phyloP scores from a whole-genome alignment of 768 basidiomycete species.

The Kwoniella sp. region DNA sequence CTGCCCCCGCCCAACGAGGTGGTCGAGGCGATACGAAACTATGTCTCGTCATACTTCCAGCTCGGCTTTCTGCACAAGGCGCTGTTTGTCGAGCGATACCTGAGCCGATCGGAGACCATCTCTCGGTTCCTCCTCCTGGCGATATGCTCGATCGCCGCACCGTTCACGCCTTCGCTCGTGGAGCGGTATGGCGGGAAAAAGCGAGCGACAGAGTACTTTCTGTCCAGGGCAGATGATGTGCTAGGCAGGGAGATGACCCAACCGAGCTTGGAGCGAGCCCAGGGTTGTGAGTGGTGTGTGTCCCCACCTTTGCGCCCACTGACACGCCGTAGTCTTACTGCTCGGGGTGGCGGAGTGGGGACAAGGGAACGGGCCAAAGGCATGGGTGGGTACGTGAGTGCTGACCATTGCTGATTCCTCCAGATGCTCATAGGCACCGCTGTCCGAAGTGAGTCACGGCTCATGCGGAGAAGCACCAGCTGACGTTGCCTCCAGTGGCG shows the following conservation, averaged over 20 bases:
- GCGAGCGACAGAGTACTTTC: constrained; percentile 17
- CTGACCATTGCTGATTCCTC: background rate
- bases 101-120: background rate
- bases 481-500: constrained; percentile 4
- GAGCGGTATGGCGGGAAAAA: constrained; percentile 16
- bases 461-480: no score
- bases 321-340: constrained; percentile 6
- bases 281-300: constrained; percentile 13
- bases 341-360: constrained; percentile 19
- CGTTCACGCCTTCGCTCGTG: constrained; percentile 16
- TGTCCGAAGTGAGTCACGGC: constrained; percentile 11
- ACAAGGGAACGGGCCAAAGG: constrained; percentile 20
- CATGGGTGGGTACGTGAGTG: constrained; percentile 5
- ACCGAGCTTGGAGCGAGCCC: constrained; percentile 19
- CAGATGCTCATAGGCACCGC: constrained; percentile 22
- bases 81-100: constrained; percentile 20
- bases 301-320: background rate
- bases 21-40: constrained; percentile 14
- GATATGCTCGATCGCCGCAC: constrained; percentile 22
- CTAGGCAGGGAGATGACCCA: constrained; percentile 13
- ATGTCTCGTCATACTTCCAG: constrained; percentile 15
- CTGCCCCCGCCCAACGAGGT: constrained; percentile 12
- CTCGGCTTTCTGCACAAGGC: constrained; percentile 25
- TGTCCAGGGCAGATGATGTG: constrained; percentile 4
- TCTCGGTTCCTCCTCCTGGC: constrained; percentile 15